These are phyloP conservation scores for Rubia tinctorum DNA, from an alignment of 305 asterid genomes.

Conservation along the genomic window DNA sequence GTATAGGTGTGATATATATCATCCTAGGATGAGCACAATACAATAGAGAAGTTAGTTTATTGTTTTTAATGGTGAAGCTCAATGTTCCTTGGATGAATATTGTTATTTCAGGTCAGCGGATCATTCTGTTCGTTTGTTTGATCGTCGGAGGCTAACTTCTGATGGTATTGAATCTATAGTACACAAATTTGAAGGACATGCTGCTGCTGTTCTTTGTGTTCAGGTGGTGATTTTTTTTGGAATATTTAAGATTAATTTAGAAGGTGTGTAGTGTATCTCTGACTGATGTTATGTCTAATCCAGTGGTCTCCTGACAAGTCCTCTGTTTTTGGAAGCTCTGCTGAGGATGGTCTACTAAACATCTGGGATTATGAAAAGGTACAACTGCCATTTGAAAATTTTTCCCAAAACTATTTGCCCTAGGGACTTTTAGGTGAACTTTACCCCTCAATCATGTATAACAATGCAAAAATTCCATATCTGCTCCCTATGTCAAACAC, in stretches of 20 bases:
- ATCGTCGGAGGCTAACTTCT: conserved; percentile 73
- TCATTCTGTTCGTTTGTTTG: conserved; percentile 88
- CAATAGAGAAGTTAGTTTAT: neutral
- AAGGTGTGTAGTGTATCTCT: neutral
- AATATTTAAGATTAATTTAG: conserved; percentile 10
- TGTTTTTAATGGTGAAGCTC: neutral
- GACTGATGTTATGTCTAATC: conserved; percentile 17
- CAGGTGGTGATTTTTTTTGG: conserved; percentile 53
- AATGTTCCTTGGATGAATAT: neutral
- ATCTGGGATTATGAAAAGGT: conserved; percentile 98
- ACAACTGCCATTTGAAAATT: neutral
- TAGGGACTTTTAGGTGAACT: neutral
- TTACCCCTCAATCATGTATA: neutral
- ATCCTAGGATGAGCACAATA: neutral
- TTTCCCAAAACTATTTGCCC: neutral
- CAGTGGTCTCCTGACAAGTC: conserved; percentile 97
- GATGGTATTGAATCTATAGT: conserved; percentile 74
- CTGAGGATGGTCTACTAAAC: conserved; percentile 93
- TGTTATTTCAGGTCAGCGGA: conserved; percentile 80
- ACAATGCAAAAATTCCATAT: neutral
- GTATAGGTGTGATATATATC: neutral
- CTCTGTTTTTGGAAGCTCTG: conserved; percentile 94
- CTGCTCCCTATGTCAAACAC: neutral
- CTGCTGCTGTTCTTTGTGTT: conserved; percentile 89
- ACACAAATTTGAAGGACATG: conserved; percentile 79